Evolutionary conservation across 1,139 yeast species (phyloP).

Genomic region (Williopsis jadinii): DNA sequence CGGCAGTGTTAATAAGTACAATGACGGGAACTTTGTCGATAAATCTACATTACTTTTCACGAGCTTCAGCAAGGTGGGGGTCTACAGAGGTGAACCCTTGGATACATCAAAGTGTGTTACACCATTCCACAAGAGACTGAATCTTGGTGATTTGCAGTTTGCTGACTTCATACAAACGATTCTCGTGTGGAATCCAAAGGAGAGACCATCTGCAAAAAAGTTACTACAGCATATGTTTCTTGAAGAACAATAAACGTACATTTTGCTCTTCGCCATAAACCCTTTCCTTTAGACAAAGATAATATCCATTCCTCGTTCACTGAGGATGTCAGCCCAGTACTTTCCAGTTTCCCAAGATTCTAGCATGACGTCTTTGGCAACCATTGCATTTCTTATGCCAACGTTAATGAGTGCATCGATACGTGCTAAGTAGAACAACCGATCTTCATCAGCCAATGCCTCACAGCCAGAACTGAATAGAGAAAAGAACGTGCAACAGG

Average conservation of each 20-base stretch:
- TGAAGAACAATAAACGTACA: constrained; percentile 6
- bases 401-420: constrained; percentile 32
- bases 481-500: constrained; percentile 48
- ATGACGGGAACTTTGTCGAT: constrained; percentile 12
- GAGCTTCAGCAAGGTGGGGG: constrained; percentile 37
- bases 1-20: constrained; percentile 27
- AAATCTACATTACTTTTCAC: constrained; percentile 22
- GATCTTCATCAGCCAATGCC: constrained; percentile 29
- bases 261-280: not conserved
- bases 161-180: constrained; percentile 13
- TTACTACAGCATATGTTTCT: constrained; percentile 26
- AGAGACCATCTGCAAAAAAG: constrained; percentile 22
- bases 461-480: constrained; percentile 59
- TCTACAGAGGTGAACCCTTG: constrained; percentile 23
- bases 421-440: constrained; percentile 33
- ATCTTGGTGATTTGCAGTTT: constrained; percentile 11
- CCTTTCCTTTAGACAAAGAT: constrained; percentile 32
- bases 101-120: constrained; percentile 23
- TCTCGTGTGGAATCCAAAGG: constrained; percentile 19
- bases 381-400: constrained; percentile 45
- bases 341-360: constrained; percentile 52
- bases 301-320: constrained; percentile 38
- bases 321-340: constrained; percentile 50
- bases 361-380: constrained; percentile 42
- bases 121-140: constrained; percentile 11